Base-by-base conservation (phyloP, 2,329 filamentous ascomycete genomes). In the Tolypocladium ovalisporum region DNA sequence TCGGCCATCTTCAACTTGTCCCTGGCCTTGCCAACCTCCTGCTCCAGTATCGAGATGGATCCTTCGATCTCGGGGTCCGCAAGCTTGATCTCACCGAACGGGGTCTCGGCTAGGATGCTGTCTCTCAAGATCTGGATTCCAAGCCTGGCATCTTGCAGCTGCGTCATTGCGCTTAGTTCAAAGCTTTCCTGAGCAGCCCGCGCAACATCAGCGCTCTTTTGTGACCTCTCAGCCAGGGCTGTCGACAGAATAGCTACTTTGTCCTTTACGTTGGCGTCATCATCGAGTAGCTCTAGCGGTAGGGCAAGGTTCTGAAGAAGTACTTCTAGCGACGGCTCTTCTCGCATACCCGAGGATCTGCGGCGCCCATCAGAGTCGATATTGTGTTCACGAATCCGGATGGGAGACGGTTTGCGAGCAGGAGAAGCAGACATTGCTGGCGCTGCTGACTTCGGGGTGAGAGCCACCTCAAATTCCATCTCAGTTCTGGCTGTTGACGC, bases 51-150 rank as follows among this genome's bases (percentile, higher is more conserved):
- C 0, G 67, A 65, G n/a, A 84, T 76, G 1, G 76, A 78, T 2
- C 67, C 71, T 57, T 81, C 77, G 40, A 82, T 76, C 34, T 81
- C 79, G 0, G 77, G 73, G 61, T 85, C 82, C 7, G 76, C 68
- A 7, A 85, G 72, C 47, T 71, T 72, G 5, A 81, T 73, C n/a
- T 73, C 66, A 0, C 71, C 71, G 62, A 75, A 82, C 5, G 74
- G 68, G 35, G 75, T 81, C 62, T 84, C 81, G 0, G 78, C 78
- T 1, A 83, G 67, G 1, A 84, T 67, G 44, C 76, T 80, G 58
- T 81, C 79, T 6, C 74, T 69, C 19, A 83, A 65, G 10, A 80
- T 63, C 60, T 79, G 76, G 1, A 83, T 63, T 0, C 80, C 80
- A 3, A 72, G 65, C 22, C 73, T 71, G 0, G 75, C 73, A 58